phyloP scores from a whole-genome alignment of 75 land plant species.

The Chamaecyparis obtusa region DNA sequence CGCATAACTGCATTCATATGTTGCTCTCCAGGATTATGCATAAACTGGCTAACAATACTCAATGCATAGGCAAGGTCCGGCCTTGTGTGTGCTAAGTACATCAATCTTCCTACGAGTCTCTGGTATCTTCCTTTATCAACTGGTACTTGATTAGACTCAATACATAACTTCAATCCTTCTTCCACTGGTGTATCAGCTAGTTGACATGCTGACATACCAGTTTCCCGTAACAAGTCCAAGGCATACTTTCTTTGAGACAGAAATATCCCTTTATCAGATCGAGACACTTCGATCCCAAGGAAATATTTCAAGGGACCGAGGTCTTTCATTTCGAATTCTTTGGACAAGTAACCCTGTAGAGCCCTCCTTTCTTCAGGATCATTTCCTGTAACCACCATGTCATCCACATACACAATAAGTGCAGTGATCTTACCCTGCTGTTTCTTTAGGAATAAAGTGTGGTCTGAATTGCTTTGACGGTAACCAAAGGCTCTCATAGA shows the following conservation, averaged over 20 bases:
- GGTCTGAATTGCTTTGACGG: constrained; percentile 2
- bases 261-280: constrained; percentile 17
- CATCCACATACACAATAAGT: constrained; percentile 24
- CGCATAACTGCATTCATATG: no score
- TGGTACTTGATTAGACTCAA: no score
- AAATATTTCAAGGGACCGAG: background rate
- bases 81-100: no score
- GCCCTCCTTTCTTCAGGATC: constrained; percentile 7
- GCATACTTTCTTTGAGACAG: constrained; percentile 26
- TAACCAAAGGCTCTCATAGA: background rate
- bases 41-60: no score
- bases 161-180: no score
- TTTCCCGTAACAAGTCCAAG: constrained; percentile 12
- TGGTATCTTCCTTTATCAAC: no score
- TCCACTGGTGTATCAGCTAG: no score
- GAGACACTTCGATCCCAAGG: constrained; percentile 17
- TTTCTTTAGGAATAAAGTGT: constrained; percentile 16
- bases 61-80: no score
- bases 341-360: background rate
- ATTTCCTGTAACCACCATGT: constrained; percentile 27
- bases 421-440: background rate
- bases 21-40: no score
- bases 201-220: no score
- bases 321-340: constrained; percentile 11
- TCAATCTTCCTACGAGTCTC: no score